Percentiles rank a stretch among this genome's conserved stretches.
These are phyloP conservation scores for Botrytis sinoallii DNA, from an alignment of 2,329 filamentous ascomycete species.

Conservation along the genomic window DNA sequence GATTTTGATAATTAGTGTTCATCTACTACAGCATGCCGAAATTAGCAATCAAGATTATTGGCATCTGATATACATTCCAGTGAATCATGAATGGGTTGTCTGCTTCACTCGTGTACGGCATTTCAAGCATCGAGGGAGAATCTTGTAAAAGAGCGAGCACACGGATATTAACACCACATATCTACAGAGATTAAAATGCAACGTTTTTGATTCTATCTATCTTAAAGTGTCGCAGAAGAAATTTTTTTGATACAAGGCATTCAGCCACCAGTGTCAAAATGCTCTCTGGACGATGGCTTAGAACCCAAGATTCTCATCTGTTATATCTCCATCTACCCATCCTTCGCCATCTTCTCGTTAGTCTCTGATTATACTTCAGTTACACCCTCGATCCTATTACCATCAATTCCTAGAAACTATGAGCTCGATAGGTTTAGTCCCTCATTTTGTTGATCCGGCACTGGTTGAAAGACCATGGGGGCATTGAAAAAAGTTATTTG, in stretches of 20 bases:
- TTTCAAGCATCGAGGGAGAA: neutral
- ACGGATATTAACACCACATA: neutral
- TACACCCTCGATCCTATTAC: no score
- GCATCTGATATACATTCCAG: neutral
- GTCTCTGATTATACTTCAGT: neutral
- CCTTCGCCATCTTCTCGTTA: neutral
- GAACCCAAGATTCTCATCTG: neutral
- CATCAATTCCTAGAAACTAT: rapidly evolving
- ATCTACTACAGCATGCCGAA: no score
- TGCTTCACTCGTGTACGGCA: neutral
- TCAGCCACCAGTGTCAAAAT: neutral
- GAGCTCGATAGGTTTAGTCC: neutral
- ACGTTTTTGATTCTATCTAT: neutral
- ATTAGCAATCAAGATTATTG: no score
- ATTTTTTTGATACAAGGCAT: neutral
- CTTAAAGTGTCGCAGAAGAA: neutral
- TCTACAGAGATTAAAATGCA: neutral
- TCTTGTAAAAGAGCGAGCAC: neutral
- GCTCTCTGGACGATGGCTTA: neutral
- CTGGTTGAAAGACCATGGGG: neutral
- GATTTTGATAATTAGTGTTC: no score
- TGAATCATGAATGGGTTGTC: neutral
- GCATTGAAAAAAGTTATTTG: neutral
- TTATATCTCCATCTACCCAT: neutral
- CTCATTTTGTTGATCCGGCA: neutral